Evolutionary conservation across 2,329 filamentous ascomycete species (phyloP).

Genomic region (Venturiaceae sp.): DNA sequence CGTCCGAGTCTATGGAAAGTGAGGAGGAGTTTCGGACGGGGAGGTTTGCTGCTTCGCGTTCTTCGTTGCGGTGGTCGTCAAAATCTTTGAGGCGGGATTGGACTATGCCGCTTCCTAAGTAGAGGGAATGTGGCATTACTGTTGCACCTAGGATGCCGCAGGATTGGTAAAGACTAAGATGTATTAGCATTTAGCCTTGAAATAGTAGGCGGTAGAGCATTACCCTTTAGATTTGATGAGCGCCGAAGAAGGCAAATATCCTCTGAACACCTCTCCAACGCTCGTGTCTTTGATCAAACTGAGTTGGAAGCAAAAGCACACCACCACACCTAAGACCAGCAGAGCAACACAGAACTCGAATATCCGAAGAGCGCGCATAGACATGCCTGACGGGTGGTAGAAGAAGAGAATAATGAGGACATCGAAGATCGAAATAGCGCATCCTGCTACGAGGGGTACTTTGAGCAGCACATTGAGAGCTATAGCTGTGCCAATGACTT

Average conservation of each 20-base stretch:
- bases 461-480: conserved; percentile 44
- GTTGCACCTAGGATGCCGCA: conserved; percentile 72
- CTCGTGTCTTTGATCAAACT: conserved; percentile 40
- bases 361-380: conserved; percentile 39
- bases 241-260: conserved; percentile 44
- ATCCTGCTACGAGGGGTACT: conserved; percentile 45
- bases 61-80: conserved; percentile 12
- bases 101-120: conserved; percentile 46
- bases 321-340: conserved; percentile 44
- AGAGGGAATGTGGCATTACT: conserved; percentile 52
- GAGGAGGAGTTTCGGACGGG: conserved; percentile 7
- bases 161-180: conserved; percentile 41
- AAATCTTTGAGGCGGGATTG: conserved; percentile 37
- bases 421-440: conserved; percentile 46
- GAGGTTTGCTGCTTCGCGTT: conserved; percentile 5
- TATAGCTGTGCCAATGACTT: conserved; percentile 49
- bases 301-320: conserved; percentile 49
- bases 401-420: conserved; percentile 48
- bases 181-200: conserved; percentile 16
- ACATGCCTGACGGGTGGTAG: conserved; percentile 39
- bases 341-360: conserved; percentile 47
- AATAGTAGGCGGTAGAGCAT: conserved; percentile 20
- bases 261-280: conserved; percentile 42
- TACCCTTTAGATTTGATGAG: conserved; percentile 40
- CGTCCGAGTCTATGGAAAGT: conserved; percentile 26